Percentiles rank a stretch among this genome's conserved stretches.
These are phyloP conservation scores for Beauveria bassiana DNA, from an alignment of 2,329 filamentous ascomycete genomes.

Conservation along the genomic window DNA sequence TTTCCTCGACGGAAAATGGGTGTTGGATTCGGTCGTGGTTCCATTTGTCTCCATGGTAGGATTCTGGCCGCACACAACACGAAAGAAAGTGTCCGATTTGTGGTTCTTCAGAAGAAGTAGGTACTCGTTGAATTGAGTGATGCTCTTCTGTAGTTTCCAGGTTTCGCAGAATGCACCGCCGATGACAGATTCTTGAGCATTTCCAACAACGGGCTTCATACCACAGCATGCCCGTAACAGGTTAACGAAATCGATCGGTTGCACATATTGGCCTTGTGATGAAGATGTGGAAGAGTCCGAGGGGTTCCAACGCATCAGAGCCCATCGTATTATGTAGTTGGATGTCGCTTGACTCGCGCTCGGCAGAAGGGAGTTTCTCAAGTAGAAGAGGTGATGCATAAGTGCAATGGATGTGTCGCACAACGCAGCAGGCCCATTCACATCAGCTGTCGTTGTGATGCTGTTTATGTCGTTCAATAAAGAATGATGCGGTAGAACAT, in stretches of 20 bases:
- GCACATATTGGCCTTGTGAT: conserved; percentile 39
- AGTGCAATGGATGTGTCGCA: conserved; percentile 73
- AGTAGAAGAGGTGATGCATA: conserved; percentile 61
- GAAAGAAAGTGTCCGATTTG: neutral
- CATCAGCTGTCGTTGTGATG: conserved; percentile 68
- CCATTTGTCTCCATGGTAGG: conserved; percentile 11
- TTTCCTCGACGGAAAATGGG: conserved; percentile 37
- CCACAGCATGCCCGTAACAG: conserved; percentile 66
- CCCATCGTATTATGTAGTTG: conserved; percentile 71
- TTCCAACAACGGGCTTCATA: conserved; percentile 24
- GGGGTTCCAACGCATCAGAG: conserved; percentile 74
- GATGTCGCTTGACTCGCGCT: conserved; percentile 59
- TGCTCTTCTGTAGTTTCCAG: conserved; percentile 36
- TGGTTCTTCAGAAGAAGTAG: conserved; percentile 44
- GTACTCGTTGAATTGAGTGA: conserved; percentile 42
- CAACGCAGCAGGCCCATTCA: conserved; percentile 70
- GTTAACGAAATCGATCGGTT: conserved; percentile 57
- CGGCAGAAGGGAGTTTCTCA: conserved; percentile 60
- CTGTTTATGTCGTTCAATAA: conserved; percentile 63
- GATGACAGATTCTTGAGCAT: conserved; percentile 28
- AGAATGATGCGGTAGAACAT: conserved; percentile 59
- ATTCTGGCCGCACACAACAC: neutral
- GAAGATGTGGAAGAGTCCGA: conserved; percentile 19
- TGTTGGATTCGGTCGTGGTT: conserved; percentile 23
- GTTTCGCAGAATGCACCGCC: conserved; percentile 42